These are phyloP conservation scores for Senecio squalidus DNA, from an alignment of 140 eudicot genomes.

Conservation along the genomic window DNA sequence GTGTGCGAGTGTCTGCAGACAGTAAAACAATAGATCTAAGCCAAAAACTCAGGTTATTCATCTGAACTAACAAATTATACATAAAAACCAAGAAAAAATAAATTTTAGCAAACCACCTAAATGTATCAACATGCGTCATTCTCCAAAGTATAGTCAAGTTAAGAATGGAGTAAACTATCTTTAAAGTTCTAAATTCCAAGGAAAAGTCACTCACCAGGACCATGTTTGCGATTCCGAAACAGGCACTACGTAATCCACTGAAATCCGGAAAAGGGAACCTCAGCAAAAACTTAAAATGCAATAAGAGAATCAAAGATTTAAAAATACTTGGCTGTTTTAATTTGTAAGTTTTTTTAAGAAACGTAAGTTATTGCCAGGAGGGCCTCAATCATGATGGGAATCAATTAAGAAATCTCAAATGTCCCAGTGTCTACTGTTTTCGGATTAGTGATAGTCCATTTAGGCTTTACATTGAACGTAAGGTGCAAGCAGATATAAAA, in stretches of 20 bases:
- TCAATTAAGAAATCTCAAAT: neutral
- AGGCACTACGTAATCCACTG: constrained; percentile 69
- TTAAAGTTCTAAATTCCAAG: too few relatives aligned
- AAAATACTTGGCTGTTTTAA: neutral
- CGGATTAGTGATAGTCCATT: neutral
- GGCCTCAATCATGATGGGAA: neutral
- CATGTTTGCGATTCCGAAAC: constrained; percentile 56
- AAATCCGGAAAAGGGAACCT: constrained; percentile 17
- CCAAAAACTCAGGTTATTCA: too few relatives aligned
- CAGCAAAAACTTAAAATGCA: neutral
- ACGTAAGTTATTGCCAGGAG: neutral
- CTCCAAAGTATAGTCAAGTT: too few relatives aligned
- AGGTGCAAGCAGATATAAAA: neutral
- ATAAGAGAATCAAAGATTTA: neutral
- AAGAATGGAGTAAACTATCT: too few relatives aligned
- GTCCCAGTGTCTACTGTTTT: neutral
- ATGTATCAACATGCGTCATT: too few relatives aligned
- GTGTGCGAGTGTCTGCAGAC: too few relatives aligned
- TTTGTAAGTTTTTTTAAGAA: neutral
- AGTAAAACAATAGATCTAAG: too few relatives aligned
- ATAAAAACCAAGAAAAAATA: too few relatives aligned
- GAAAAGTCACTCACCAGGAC: constrained; percentile 63
- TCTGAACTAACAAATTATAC: too few relatives aligned
- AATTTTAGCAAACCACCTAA: too few relatives aligned
- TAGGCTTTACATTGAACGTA: neutral